phyloP scores from a whole-genome alignment of 495 filamentous ascomycete genomes.

The Penicillium canescens region DNA sequence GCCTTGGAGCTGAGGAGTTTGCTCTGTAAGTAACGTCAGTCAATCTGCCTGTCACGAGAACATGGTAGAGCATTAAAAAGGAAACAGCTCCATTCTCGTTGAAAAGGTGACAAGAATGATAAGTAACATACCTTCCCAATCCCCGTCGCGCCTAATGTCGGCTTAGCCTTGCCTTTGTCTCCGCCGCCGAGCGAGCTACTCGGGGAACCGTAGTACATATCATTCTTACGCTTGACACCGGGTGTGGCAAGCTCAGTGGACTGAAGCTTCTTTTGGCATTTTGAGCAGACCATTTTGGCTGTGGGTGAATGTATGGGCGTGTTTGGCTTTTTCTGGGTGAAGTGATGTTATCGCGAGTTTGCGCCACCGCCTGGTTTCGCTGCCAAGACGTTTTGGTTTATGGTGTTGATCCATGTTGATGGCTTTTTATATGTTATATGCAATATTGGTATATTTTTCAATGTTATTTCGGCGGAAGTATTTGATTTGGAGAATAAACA shows the following conservation, averaged over 20 bases:
- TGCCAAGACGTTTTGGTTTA: constrained; percentile 16
- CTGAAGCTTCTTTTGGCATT: constrained; percentile 64
- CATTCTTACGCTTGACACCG: constrained; percentile 67
- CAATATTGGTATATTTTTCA: not conserved
- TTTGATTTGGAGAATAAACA: no score
- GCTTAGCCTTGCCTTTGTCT: constrained; percentile 48
- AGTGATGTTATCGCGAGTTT: constrained; percentile 10
- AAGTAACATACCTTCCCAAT: constrained; percentile 33
- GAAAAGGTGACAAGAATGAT: not conserved
- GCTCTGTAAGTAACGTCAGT: constrained; percentile 43
- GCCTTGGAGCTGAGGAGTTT: constrained; percentile 68
- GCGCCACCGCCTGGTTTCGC: constrained; percentile 21
- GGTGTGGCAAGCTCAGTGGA: constrained; percentile 66
- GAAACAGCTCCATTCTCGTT: no score
- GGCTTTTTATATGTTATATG: not conserved
- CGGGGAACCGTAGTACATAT: constrained; percentile 70
- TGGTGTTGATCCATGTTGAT: not conserved
- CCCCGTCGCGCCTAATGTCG: constrained; percentile 39
- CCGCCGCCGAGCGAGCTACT: constrained; percentile 58
- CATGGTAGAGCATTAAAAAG: constrained; percentile 5
- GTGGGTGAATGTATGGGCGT: not conserved
- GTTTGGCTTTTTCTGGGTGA: not conserved
- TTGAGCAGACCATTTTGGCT: constrained; percentile 65
- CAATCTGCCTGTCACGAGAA: not conserved
- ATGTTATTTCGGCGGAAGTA: not conserved